Evolutionary conservation across 1,284 basidiomycete species (phyloP).

Genomic region (Coniferiporia weirii): DNA sequence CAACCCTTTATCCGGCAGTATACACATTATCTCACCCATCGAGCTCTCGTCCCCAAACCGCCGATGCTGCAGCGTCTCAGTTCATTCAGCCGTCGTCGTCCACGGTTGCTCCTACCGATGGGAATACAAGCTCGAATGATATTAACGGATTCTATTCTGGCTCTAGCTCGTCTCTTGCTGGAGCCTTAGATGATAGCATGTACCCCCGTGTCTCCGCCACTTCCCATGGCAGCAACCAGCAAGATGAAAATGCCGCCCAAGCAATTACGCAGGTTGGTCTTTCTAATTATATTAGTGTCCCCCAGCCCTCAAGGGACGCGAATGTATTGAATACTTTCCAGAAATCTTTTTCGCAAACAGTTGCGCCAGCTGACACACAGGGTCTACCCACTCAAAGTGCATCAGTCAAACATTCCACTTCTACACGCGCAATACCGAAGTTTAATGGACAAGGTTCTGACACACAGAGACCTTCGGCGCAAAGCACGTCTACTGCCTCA

Average conservation of each 20-base stretch:
- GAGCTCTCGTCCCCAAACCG: not conserved
- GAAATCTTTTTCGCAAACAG: too few species aligned
- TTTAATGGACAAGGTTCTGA: not conserved
- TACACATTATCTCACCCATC: not conserved
- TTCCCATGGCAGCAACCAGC: too few species aligned
- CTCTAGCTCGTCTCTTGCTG: slow-evolving; percentile 9
- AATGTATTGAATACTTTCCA: too few species aligned
- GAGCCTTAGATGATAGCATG: slow-evolving; percentile 1
- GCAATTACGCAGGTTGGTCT: not conserved
- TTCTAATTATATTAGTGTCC: not conserved
- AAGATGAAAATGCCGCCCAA: not conserved
- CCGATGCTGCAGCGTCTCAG: not conserved
- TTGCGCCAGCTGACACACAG: not conserved
- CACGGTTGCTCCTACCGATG: not conserved
- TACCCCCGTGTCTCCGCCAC: not conserved
- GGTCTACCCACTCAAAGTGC: not conserved
- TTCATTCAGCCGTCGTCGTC: not conserved
- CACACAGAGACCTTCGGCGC: not conserved
- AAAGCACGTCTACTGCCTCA: not conserved
- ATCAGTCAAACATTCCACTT: not conserved
- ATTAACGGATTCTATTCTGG: not conserved
- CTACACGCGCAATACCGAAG: too few species aligned
- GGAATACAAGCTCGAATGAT: not conserved
- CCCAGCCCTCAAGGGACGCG: not conserved
- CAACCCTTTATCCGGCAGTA: not conserved